Percentiles rank a stretch among this genome's conserved stretches.
These are phyloP conservation scores for Penicilliopsis zonata DNA, from an alignment of 495 filamentous ascomycete genomes.

Conservation along the genomic window DNA sequence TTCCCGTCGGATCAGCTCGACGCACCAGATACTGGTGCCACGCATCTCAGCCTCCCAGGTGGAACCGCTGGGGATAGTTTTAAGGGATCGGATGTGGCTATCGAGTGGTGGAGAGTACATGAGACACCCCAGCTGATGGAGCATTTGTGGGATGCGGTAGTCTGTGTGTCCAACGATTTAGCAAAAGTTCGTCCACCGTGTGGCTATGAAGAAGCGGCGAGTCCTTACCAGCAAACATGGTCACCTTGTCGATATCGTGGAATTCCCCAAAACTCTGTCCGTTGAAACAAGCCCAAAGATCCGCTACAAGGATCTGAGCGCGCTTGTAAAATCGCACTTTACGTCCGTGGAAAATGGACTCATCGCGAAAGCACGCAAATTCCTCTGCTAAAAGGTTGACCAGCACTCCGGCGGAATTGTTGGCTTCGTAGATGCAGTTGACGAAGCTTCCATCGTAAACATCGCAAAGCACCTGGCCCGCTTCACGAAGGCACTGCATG, in stretches of 20 bases:
- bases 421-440: constrained; percentile 62
- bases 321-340: constrained; percentile 78
- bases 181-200: too few relatives aligned
- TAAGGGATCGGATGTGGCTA: constrained; percentile 47
- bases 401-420: constrained; percentile 68
- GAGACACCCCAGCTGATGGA: constrained; percentile 72
- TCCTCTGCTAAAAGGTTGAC: constrained; percentile 71
- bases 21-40: constrained; percentile 85
- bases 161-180: too few relatives aligned
- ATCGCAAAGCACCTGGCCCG: constrained; percentile 70
- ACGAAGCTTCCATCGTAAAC: constrained; percentile 70
- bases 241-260: constrained; percentile 83
- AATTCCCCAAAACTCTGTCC: constrained; percentile 73
- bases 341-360: constrained; percentile 56
- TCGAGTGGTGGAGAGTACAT: constrained; percentile 72
- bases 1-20: constrained; percentile 79
- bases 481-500: constrained; percentile 69
- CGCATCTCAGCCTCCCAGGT: constrained; percentile 82
- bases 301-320: constrained; percentile 90
- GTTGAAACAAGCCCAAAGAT: constrained; percentile 90
- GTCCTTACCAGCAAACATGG: constrained; percentile 75
- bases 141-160: constrained; percentile 91
- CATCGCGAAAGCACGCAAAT: constrained; percentile 82
- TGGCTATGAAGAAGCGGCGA: too few relatives aligned
- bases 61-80: constrained; percentile 55